phyloP scores from a whole-genome alignment of 2,329 filamentous ascomycete genomes.

The Leptographium flavum region DNA sequence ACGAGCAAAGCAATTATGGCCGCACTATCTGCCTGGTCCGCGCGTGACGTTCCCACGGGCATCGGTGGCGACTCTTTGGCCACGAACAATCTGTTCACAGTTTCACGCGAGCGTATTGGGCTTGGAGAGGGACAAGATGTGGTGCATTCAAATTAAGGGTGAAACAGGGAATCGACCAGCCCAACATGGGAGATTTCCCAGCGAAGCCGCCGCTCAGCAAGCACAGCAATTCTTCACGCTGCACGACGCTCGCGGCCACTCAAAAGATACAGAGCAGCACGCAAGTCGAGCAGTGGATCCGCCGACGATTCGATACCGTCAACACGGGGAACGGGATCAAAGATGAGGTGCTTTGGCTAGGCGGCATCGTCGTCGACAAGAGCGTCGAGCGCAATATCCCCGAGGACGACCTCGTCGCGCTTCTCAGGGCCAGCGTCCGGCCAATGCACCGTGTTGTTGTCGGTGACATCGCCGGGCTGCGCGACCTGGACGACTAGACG shows the following conservation, averaged over 20 bases:
- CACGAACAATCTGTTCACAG: neutral
- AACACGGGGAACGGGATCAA: conserved; percentile 44
- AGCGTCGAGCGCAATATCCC: conserved; percentile 28
- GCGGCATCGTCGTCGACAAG: conserved; percentile 23
- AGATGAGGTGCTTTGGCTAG: conserved; percentile 38
- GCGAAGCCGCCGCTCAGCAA: no score
- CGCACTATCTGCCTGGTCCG: neutral
- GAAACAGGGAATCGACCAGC: no score
- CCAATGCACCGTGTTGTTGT: conserved; percentile 26
- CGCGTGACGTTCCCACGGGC: no score
- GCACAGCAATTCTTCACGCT: conserved; percentile 16
- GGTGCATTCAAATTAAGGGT: no score
- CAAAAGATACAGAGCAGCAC: conserved; percentile 40
- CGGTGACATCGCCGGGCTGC: conserved; percentile 14
- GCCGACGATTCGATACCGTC: conserved; percentile 35
- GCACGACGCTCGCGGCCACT: conserved; percentile 37
- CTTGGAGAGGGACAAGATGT: no score
- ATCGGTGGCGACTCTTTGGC: no score
- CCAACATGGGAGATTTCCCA: no score
- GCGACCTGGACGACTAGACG: conserved; percentile 33
- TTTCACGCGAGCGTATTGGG: no score
- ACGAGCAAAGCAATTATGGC: no score
- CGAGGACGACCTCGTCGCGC: conserved; percentile 34
- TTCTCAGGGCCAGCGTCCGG: conserved; percentile 38
- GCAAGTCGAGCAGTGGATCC: conserved; percentile 41